Conservation (phyloP, 768 basidiomycete species). For the Lentinula edodes region DNA sequence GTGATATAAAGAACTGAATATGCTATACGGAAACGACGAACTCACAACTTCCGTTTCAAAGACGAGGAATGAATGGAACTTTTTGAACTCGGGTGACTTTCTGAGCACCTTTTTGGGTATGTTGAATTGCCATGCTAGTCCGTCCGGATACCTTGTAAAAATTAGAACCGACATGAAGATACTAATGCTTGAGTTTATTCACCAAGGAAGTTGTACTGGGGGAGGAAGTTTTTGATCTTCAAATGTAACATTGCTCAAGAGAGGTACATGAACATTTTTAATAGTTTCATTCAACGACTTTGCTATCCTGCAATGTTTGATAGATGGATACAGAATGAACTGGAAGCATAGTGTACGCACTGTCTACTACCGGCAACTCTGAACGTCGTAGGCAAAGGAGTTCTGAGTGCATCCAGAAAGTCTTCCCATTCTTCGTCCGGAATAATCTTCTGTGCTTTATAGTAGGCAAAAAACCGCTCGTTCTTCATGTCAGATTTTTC, state of each 20-base stretch:
- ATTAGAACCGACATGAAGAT: neutral
- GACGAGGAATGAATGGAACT: constrained; percentile 93
- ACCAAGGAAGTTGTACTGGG: constrained; percentile 87
- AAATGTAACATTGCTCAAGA: constrained; percentile 63
- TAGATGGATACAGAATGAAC: neutral
- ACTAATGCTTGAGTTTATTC: constrained; percentile 10
- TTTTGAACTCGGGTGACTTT: constrained; percentile 85
- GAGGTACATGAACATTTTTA: constrained; percentile 71
- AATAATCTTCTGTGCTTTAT: constrained; percentile 71
- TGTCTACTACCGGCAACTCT: constrained; percentile 84
- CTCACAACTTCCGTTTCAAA: constrained; percentile 96
- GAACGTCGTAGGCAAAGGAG: constrained; percentile 89
- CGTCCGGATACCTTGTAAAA: constrained; percentile 77
- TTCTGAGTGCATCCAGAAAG: constrained; percentile 60
- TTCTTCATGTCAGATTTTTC: constrained; percentile 66
- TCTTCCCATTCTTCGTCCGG: constrained; percentile 73
- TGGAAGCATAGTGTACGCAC: constrained; percentile 34
- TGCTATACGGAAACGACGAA: constrained; percentile 8
- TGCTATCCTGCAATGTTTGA: constrained; percentile 38
- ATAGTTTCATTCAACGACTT: constrained; percentile 78
- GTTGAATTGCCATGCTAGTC: constrained; percentile 96
- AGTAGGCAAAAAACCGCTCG: constrained; percentile 61
- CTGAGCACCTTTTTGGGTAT: constrained; percentile 85
- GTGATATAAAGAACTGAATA: neutral
- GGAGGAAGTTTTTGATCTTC: constrained; percentile 74